phyloP scores from a whole-genome alignment of 164 flowering plant genomes.

The Tinospora cordifolia region DNA sequence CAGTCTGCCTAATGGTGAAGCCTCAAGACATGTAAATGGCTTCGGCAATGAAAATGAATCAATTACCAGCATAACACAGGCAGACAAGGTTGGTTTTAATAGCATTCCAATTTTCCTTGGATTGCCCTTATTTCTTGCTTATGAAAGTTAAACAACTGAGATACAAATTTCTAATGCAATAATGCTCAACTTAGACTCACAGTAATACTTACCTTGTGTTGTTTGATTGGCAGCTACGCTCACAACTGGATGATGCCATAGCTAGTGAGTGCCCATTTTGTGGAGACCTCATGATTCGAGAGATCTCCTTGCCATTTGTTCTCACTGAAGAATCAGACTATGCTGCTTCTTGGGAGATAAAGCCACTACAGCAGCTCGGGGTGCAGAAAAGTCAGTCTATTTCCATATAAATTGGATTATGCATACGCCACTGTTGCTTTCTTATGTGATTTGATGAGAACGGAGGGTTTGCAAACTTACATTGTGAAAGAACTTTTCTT shows the following conservation, averaged over 20 bases:
- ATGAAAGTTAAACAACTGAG: not conserved
- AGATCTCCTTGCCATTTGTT: constrained; percentile 79
- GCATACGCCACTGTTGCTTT: not conserved
- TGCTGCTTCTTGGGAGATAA: constrained; percentile 76
- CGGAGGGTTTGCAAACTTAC: not conserved
- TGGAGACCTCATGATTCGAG: constrained; percentile 91
- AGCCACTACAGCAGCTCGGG: constrained; percentile 36
- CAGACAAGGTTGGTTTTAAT: constrained; percentile 56
- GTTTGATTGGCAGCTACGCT: constrained; percentile 48
- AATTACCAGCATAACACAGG: constrained; percentile 45
- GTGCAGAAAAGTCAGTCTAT: constrained; percentile 59
- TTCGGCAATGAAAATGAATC: constrained; percentile 39
- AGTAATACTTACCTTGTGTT: not conserved
- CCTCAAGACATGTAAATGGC: constrained; percentile 47
- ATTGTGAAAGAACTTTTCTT: not conserved
- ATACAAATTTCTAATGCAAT: not conserved
- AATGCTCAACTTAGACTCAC: not conserved
- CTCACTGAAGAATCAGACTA: constrained; percentile 54
- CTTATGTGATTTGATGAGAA: not conserved
- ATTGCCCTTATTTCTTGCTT: not conserved
- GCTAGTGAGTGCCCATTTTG: constrained; percentile 99
- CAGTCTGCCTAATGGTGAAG: constrained; percentile 53
- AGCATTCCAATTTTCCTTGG: not conserved
- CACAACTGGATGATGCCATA: constrained; percentile 89
- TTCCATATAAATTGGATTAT: constrained; percentile 28